phyloP scores from a whole-genome alignment of 129 eudicot genomes.

The Cynara cardunculus region DNA sequence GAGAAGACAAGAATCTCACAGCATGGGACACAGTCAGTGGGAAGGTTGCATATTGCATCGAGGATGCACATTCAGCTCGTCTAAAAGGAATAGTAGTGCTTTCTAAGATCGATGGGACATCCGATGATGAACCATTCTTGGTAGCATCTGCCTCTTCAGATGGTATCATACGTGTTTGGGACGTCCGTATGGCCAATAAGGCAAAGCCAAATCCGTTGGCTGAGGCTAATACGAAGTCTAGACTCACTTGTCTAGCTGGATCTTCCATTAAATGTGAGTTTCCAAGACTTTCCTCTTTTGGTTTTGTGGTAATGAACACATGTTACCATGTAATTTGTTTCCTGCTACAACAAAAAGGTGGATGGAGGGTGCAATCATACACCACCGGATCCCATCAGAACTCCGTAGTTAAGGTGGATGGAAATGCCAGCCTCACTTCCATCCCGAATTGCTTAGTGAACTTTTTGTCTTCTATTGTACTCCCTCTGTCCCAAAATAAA shows the following conservation, averaged over 20 bases:
- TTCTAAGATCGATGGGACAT: conserved; percentile 40
- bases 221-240: conserved; percentile 83
- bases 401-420: background rate
- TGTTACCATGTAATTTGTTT: background rate
- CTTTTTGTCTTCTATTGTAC: background rate
- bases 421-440: background rate
- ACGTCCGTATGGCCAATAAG: conserved; percentile 55
- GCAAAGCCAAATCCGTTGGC: conserved; percentile 67
- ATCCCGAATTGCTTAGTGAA: background rate
- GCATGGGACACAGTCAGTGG: conserved; percentile 91
- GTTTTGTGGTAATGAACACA: background rate
- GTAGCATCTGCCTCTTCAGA: conserved; percentile 97
- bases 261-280: conserved; percentile 77
- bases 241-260: conserved; percentile 98
- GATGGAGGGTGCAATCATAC: background rate
- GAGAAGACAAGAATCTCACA: conserved; percentile 80
- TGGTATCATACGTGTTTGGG: conserved; percentile 95
- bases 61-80: conserved; percentile 90
- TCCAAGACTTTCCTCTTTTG: background rate
- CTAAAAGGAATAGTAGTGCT: conserved; percentile 87
- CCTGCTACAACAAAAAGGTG: background rate
- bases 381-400: too few relatives aligned
- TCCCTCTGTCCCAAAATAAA: background rate
- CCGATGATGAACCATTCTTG: conserved; percentile 59
- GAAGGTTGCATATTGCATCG: conserved; percentile 71